Conservation (phyloP, 1,284 basidiomycete genomes). For the Ustilago shanxiensis region DNA sequence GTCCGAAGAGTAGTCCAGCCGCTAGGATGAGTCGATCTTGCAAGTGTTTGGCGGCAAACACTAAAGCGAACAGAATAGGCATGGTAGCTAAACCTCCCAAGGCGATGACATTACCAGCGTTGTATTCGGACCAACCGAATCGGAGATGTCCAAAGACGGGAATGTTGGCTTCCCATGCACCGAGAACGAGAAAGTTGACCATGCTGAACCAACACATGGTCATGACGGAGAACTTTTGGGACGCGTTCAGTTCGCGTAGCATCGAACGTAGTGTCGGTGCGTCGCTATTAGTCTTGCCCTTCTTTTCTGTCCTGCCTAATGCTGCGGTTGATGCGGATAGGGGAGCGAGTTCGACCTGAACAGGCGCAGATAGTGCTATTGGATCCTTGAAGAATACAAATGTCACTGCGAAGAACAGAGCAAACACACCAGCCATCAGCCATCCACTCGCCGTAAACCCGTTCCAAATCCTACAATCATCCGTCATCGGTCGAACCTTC, state of each 20-base stretch:
- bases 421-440: constrained; percentile 52
- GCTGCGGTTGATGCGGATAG: background rate
- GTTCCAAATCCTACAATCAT: constrained; percentile 45
- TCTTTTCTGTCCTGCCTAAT: background rate
- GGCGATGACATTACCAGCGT: constrained; percentile 54
- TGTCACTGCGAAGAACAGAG: constrained; percentile 26
- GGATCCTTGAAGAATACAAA: constrained; percentile 42
- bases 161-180: constrained; percentile 57
- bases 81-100: constrained; percentile 47
- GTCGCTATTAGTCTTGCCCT: background rate
- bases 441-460: constrained; percentile 49
- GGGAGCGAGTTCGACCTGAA: constrained; percentile 15
- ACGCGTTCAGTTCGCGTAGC: constrained; percentile 35
- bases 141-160: constrained; percentile 42
- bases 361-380: background rate
- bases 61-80: constrained; percentile 49
- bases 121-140: constrained; percentile 51
- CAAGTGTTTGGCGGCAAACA: constrained; percentile 43
- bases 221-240: constrained; percentile 43
- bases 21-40: constrained; percentile 50
- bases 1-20: constrained; percentile 38
- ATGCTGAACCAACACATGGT: constrained; percentile 59
- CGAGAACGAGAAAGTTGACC: constrained; percentile 53
- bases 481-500: constrained; percentile 34
- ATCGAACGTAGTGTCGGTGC: constrained; percentile 29